Evolutionary conservation across 225 moss, liverwort and hornwort genomes (phyloP), one percentile per base, ranked within the genome.

Genomic region (Rhytidiadelphus loreus): DNA sequence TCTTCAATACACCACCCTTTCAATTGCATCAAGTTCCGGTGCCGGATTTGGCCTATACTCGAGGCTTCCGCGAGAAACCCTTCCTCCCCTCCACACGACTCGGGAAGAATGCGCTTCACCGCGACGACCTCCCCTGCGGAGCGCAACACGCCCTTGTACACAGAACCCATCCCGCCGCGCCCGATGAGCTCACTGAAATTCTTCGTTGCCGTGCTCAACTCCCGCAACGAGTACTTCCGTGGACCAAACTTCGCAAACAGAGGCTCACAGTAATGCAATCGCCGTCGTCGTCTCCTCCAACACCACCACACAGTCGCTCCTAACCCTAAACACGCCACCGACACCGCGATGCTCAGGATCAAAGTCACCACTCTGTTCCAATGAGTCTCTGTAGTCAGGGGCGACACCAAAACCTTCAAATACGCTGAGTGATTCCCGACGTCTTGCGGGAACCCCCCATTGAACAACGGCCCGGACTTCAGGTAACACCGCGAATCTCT

Each of bases 1-100:
- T 90, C 77, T 25, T 95, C 95, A 29, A 93, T 90, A 85, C 97
- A 97, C 94, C 96, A 96, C 6, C 96, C 96, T 15, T 93, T 90
- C 76, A 95, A 57, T 32, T 94, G 94, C 74, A 94, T 88, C 21
- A 96, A 83, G 76, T 96, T 96, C 16, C 90, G 78, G 83, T 95
- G 96, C 16, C 92, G 90, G 28, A 96, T 90, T 64, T 95, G 88
- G 88, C 94, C 87, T 24, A 90, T 88, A 56, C 94, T 95, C 29
- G 90, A 91, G 50, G 95, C 92, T 77, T 97, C 95, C 8, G 91
- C 93, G 35, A 92, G 66, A 87, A 96, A 96, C 39, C 94, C 94
- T 63, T 90, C n/a, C n/a, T 91, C 90, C 15, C 66, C 88, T n/a
- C 29, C 90, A 53, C 65, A 79, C 6, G 87, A 83, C 63, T 92